Percentiles rank a stretch among this genome's conserved stretches.
Conservation (phyloP, 176 grass and related monocot genomes). For the Oryza glaberrima region DNA sequence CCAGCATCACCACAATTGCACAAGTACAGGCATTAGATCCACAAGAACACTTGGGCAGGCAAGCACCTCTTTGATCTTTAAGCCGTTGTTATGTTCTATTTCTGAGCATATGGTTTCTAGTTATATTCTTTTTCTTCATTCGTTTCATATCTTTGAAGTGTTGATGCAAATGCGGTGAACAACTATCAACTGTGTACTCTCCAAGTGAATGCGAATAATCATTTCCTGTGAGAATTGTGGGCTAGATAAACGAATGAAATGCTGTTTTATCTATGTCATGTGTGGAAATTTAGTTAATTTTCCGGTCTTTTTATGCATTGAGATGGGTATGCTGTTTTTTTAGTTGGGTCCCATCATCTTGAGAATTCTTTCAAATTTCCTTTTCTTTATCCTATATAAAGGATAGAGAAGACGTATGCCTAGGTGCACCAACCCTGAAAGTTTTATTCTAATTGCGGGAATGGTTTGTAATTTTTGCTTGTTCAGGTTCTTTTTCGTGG, state of each 20-base stretch:
- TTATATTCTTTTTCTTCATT: neutral
- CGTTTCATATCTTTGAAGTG: neutral
- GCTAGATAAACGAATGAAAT: neutral
- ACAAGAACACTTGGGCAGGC: conserved; percentile 12
- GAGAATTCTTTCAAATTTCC: neutral
- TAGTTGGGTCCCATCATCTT: neutral
- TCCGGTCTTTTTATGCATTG: neutral
- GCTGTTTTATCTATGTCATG: neutral
- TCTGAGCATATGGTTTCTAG: neutral
- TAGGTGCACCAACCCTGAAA: neutral
- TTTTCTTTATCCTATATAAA: neutral
- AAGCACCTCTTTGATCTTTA: neutral
- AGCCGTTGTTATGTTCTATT: conserved; percentile 20
- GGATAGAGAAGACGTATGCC: neutral
- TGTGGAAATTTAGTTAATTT: neutral
- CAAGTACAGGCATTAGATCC: conserved; percentile 14
- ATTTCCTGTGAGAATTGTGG: neutral
- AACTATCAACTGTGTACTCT: conserved; percentile 16
- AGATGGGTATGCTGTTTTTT: neutral
- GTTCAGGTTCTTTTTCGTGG: neutral
- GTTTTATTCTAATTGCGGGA: neutral
- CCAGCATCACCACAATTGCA: neutral
- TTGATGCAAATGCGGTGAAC: neutral
- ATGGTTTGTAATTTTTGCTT: neutral
- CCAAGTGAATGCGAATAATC: neutral